Percentiles rank a stretch among this genome's conserved stretches.
Evolutionary conservation across 306 rosid genomes (phyloP).

Genomic region (Urtica urens): DNA sequence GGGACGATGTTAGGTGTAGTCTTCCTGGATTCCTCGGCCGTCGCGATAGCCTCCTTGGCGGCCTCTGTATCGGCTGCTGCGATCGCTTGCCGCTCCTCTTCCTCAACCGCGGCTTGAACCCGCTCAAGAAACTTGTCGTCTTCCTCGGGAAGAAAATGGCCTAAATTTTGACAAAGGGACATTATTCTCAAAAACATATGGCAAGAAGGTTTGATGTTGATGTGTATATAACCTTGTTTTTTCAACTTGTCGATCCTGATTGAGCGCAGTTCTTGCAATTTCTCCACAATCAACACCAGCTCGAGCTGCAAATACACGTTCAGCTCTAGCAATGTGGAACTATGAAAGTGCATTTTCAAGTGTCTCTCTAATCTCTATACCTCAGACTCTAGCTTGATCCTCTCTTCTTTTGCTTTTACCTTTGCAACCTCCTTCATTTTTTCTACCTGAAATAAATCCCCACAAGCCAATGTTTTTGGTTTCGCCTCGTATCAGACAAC

Average conservation of each 20-base stretch:
- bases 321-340: neutral
- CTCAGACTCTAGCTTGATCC: slow-evolving; percentile 65
- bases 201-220: no score
- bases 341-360: neutral
- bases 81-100: slow-evolving; percentile 85
- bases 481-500: no score
- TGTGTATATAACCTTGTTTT: slow-evolving; percentile 88
- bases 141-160: slow-evolving; percentile 91
- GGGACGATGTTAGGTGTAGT: slow-evolving; percentile 28
- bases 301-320: slow-evolving; percentile 54
- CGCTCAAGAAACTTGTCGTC: slow-evolving; percentile 75
- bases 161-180: slow-evolving; percentile 20
- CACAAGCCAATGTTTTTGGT: slow-evolving; percentile 7
- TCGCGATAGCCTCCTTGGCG: slow-evolving; percentile 80
- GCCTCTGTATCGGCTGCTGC: slow-evolving; percentile 75
- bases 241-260: slow-evolving; percentile 77
- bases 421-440: slow-evolving; percentile 80
- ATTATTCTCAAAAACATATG: no score
- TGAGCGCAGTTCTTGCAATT: slow-evolving; percentile 74
- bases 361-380: slow-evolving; percentile 29
- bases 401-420: slow-evolving; percentile 81
- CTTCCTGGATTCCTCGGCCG: slow-evolving; percentile 70
- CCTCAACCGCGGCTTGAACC: slow-evolving; percentile 78
- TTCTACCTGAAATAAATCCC: slow-evolving; percentile 47
- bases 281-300: slow-evolving; percentile 66